Evolutionary conservation across 257 asterid genomes (phyloP), one percentile per base, ranked within the genome.

Genomic region (Hygrophila difformis): DNA sequence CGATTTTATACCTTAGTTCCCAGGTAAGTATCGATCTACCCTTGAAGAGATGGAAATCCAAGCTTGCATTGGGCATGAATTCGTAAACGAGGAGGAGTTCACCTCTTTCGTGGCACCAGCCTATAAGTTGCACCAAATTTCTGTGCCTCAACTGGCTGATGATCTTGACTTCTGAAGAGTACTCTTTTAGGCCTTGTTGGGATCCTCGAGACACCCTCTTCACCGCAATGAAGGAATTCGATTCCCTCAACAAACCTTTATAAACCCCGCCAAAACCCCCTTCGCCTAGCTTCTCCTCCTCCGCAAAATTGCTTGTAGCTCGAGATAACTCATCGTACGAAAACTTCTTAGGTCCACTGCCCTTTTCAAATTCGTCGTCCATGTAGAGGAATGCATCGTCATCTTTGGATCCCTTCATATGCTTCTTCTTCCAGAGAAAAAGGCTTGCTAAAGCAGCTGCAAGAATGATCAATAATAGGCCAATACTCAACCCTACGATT

Each of bases 61-160:
- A 47, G 62, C 71, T 65, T n/a, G 66, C 65, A 33, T 65, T 65
- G 0, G 65, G 65, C 61, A 64, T 39, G 24, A 44, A 53, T 43
- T 64, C 71, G n/a, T n/a, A n/a, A n/a, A n/a, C n/a, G n/a, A n/a
- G n/a, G n/a, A n/a, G n/a, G n/a, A n/a, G n/a, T n/a, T 66, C 64
- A 0, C 41, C 28, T 19, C 23, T n/a, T 17, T 56, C 54, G 10
- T 67, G 69, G 54, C 69, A 61, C 74, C 74, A 67, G 0, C 74
- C 74, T 2, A 52, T 16, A 18, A 67, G 68, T 21, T 61, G 56
- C 10, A 67, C 74, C 7, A 67, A 13, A 7, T 67, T 67, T 18
- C 39, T 57, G 46, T 67, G 69, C 65, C 65, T 46, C n/a, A n/a
- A n/a, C n/a, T n/a, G n/a, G n/a, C n/a, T n/a, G n/a, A n/a, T n/a